Evolutionary conservation across 306 rosid genomes (phyloP).

Genomic region (Quercus aquifolioides): DNA sequence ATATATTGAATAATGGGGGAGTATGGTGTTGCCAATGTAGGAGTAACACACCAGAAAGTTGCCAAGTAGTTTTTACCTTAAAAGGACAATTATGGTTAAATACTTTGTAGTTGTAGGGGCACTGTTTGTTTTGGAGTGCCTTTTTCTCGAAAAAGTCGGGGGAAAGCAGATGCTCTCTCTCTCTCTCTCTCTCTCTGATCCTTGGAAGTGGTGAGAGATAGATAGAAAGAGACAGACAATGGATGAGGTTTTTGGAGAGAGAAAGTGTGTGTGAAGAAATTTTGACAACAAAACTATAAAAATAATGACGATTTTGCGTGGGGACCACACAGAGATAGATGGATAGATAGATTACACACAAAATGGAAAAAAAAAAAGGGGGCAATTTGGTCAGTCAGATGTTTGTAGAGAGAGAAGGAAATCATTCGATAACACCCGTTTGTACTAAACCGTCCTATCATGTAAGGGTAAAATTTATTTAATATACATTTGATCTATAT

Average conservation of each 20-base stretch:
- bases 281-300: too few relatives aligned
- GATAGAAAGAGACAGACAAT: background rate
- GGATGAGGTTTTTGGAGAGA: background rate
- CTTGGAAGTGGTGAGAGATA: conserved; percentile 19
- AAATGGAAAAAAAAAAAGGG: background rate
- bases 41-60: background rate
- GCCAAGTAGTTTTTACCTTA: background rate
- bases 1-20: background rate
- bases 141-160: conserved; percentile 19
- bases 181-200: background rate
- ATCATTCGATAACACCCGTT: too few relatives aligned
- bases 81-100: conserved; percentile 13
- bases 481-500: too few relatives aligned
- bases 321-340: background rate
- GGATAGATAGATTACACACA: too few relatives aligned
- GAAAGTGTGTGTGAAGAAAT: too few relatives aligned
- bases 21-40: background rate
- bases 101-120: background rate
- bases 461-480: too few relatives aligned
- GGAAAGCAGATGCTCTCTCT: conserved; percentile 18
- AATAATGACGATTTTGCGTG: background rate
- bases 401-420: too few relatives aligned
- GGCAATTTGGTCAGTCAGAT: background rate
- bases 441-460: too few relatives aligned
- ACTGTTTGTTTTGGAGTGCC: background rate